A percentile compares a stretch with the other conserved stretches of the same genome.
Conservation (phyloP, 1,139 yeast species). For the Dujonia santamariae region DNA sequence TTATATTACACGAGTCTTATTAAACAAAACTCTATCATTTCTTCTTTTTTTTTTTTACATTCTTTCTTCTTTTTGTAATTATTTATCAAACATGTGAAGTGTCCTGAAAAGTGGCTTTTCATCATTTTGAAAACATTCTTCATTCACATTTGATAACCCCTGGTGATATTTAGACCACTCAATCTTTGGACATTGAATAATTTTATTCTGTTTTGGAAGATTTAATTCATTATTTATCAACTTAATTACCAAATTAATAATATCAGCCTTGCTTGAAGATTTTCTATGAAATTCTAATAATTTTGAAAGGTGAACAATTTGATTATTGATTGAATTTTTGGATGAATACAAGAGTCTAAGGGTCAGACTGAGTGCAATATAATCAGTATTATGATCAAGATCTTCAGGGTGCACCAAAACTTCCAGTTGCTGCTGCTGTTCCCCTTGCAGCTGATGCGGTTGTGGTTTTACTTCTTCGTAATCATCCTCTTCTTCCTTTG, state of each 20-base stretch:
- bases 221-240: conserved; percentile 28
- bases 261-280: conserved; percentile 20
- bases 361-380: conserved; percentile 35
- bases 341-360: conserved; percentile 27
- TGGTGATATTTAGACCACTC: conserved; percentile 35
- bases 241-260: conserved; percentile 26
- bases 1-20: no score
- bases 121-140: conserved; percentile 12
- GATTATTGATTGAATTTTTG: conserved; percentile 24
- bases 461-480: conserved; percentile 10
- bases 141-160: conserved; percentile 13
- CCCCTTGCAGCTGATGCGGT: no score
- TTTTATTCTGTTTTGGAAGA: conserved; percentile 35
- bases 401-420: conserved; percentile 7
- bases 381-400: conserved; percentile 36
- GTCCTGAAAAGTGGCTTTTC: conserved; percentile 24
- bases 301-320: conserved; percentile 32
- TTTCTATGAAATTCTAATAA: conserved; percentile 18
- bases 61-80: no score
- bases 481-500: conserved; percentile 42
- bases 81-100: conserved; percentile 21
- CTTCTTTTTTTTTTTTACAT: neutral
- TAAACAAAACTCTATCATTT: no score
- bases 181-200: conserved; percentile 34
- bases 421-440: neutral